A percentile compares a stretch with the other conserved stretches of the same genome.
Conservation (phyloP, 257 asterid genomes). For the Gynochthodes officinalis region DNA sequence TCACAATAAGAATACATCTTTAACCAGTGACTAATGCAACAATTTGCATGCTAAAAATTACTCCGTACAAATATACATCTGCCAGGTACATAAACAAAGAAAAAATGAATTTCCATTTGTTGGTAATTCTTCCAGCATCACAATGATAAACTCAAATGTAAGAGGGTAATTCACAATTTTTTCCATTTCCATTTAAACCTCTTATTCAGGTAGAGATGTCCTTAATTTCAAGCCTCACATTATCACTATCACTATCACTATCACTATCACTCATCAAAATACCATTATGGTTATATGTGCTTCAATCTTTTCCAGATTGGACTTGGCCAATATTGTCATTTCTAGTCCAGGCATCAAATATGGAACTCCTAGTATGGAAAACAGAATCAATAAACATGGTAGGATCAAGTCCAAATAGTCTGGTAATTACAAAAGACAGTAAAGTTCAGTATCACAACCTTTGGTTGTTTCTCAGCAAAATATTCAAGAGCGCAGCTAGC, state of each 20-base stretch:
- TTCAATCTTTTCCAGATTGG: background rate
- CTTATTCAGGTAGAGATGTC: background rate
- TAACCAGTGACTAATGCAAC: background rate
- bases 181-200: background rate
- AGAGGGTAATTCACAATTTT: background rate
- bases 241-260: background rate
- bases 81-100: background rate
- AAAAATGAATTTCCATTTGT: background rate
- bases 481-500: slow-evolving; percentile 75
- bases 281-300: background rate
- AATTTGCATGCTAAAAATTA: no score
- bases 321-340: background rate
- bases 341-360: background rate
- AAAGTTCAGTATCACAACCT: slow-evolving; percentile 41
- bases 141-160: background rate
- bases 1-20: background rate
- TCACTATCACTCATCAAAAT: background rate
- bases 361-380: background rate
- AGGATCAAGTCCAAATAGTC: background rate
- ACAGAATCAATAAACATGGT: background rate
- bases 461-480: slow-evolving; percentile 55
- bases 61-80: background rate
- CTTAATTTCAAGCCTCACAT: background rate
- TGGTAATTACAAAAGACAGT: background rate
- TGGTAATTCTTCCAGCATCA: background rate